phyloP scores from a whole-genome alignment of 495 filamentous ascomycete genomes.

The Penicillium cataractarum region DNA sequence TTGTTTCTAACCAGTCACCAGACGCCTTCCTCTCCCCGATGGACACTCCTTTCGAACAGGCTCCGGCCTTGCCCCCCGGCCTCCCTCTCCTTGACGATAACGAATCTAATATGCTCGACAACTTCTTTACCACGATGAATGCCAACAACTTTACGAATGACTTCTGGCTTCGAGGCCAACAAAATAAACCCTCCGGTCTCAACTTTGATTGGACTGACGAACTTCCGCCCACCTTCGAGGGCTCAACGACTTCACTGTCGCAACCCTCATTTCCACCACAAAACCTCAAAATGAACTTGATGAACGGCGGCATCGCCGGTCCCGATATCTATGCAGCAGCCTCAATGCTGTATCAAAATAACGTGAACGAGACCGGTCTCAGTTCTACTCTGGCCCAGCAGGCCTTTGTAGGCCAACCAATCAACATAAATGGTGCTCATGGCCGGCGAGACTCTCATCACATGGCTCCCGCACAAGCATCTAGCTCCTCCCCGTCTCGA shows the following conservation, averaged over 20 bases:
- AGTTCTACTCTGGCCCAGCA: constrained; percentile 36
- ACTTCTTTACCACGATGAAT: constrained; percentile 64
- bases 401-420: constrained; percentile 30
- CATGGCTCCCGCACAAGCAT: constrained; percentile 22
- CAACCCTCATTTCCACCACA: constrained; percentile 46
- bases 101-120: constrained; percentile 62
- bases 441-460: constrained; percentile 21
- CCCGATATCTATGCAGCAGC: constrained; percentile 56
- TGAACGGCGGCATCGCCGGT: constrained; percentile 28
- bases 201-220: constrained; percentile 57
- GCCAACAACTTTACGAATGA: constrained; percentile 56
- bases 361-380: constrained; percentile 35
- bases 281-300: constrained; percentile 28
- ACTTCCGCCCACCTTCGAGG: constrained; percentile 62
- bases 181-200: constrained; percentile 50
- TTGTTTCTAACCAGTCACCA: constrained; percentile 29
- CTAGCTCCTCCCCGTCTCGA: constrained; percentile 24
- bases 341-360: constrained; percentile 50
- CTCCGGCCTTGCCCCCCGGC: constrained; percentile 60
- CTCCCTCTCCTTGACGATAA: constrained; percentile 63
- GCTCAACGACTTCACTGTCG: constrained; percentile 63
- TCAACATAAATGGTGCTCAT: constrained; percentile 32
- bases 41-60: constrained; percentile 57
- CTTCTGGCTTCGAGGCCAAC: constrained; percentile 46
- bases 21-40: constrained; percentile 52